Base-by-base conservation (phyloP, 108 stramenopile genomes). In the Schizochytrium sp. region DNA sequence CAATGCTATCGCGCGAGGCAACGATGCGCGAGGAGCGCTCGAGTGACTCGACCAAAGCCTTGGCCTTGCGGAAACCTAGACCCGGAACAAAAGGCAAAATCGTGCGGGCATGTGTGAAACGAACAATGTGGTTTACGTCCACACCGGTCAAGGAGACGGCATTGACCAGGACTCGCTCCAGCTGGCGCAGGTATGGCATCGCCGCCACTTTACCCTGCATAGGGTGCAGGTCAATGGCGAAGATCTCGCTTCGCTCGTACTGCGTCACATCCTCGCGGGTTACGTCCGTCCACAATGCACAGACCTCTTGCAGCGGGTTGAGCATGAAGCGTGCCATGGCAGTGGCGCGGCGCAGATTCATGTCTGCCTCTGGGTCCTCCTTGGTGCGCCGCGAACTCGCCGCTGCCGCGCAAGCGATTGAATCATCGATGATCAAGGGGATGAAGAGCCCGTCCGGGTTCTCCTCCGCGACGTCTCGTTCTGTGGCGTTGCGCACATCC, bases 81-180 rank as follows among this genome's bases (percentile, higher is more conserved):
- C 98, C 98, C 45, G 97, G 95, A n/a, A 97, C 95, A 92, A 98
- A 98, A 18, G 95, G 92, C 45, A 98, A 90, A 44, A 95, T 59
- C 14, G 95, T 95, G 60, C 92, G 92, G 71, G 96, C 87, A 72
- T 97, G 97, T 89, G 95, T 94, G 59, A 93, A 92, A 19, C 90
- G 90, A 59, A 94, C 95, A 48, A 95, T 93, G 5, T 90, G 90
- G 90, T 98, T 96, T 48, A 98, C 55, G 76, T 98, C 97, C 10
- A 96, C 96, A n/a, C 98, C 98, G 83, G 96, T 94, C 55, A 93
- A 93, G 12, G 96, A 94, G 18, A 96, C 96, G 28, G 94, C 95
- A 58, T 95, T 92, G 47, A 95, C 96, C 3, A 98, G 91, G 45
- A 94, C 94, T 34, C 96, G 88, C 90, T 98, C 97, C 88, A 95